A percentile compares a stretch with the other conserved stretches of the same genome.
Conservation (phyloP, 805 yeast species). For the Lachancea kluyveri region DNA sequence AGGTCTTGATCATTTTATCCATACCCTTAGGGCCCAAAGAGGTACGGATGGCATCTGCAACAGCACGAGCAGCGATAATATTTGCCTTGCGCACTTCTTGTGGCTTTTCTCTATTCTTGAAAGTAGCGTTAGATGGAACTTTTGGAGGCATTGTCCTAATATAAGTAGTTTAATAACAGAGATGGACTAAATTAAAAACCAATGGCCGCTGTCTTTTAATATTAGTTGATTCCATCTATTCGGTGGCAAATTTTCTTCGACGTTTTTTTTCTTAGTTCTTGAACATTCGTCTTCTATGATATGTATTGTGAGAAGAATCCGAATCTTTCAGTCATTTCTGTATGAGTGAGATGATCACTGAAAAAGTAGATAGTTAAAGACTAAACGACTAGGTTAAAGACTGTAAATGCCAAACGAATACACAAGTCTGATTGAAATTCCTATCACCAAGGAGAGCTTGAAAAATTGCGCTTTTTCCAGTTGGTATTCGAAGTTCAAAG, state of each 20-base stretch:
- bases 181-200: too few relatives aligned
- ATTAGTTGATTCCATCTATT: too few relatives aligned
- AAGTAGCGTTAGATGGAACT: conserved; percentile 72
- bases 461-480: conserved; percentile 47
- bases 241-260: too few relatives aligned
- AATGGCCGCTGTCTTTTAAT: too few relatives aligned
- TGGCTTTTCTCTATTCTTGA: conserved; percentile 91
- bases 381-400: too few relatives aligned
- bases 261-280: too few relatives aligned
- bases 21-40: conserved; percentile 98
- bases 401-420: conserved; percentile 15
- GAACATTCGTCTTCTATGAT: too few relatives aligned
- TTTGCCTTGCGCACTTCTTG: conserved; percentile 87
- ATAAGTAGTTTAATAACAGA: too few relatives aligned
- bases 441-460: conserved; percentile 37
- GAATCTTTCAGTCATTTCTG: too few relatives aligned
- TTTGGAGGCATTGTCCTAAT: conserved; percentile 24
- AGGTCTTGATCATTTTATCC: conserved; percentile 98
- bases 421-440: conserved; percentile 17
- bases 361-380: too few relatives aligned
- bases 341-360: too few relatives aligned
- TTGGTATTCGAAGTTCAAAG: conserved; percentile 53
- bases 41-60: conserved; percentile 91
- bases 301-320: too few relatives aligned
- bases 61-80: conserved; percentile 89